Evolutionary conservation across 768 basidiomycete species (phyloP), one percentile per base, ranked within the genome.

Genomic region (Phylloporus rhodoxanthus): DNA sequence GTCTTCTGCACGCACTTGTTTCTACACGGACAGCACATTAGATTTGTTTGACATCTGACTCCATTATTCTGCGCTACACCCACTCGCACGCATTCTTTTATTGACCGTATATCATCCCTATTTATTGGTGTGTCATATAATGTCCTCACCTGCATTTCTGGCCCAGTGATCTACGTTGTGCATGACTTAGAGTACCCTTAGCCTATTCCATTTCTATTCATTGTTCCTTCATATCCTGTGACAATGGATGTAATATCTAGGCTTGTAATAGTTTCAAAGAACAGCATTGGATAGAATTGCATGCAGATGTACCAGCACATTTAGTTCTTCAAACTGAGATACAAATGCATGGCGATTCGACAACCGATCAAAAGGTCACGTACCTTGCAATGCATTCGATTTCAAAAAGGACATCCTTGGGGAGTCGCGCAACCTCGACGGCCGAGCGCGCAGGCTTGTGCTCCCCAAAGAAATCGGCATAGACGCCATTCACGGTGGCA

Each of bases 391-490:
- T 86, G 52, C 81, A 84, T 69, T 98, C 95, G 48, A 98, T 80
- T 76, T 98, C 95, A 44, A 96, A 83, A 30, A 94, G 74, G 8
- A 91, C 94, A 60, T 92, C 89, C 66, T 85, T 90, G 9, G 95
- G 95, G 46, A 98, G 76, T 39, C 91, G 76, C 29, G 85, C 74
- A 28, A 92, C 91, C 72, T 97, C 91, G 45, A 99, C 90, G 28
- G 87, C 82, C 26, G 92, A 92, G 53, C 96, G 77, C 4, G 96
- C 93, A 41, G 96, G 95, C 68, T 89, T 93, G 72, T 94, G 89
- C 28, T 80, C 76, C 9, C 89, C 92, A 64, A 98, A 97, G 70
- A 89, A 85, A 47, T 79, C 73, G 30, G 79, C 79, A 66, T 96
- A 98, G 54, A 92, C 74, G 14, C 69, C 78, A 67, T 97, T 97